phyloP scores from a whole-genome alignment of 371 early-diverging fungal species.

The Mortierella sp. region DNA sequence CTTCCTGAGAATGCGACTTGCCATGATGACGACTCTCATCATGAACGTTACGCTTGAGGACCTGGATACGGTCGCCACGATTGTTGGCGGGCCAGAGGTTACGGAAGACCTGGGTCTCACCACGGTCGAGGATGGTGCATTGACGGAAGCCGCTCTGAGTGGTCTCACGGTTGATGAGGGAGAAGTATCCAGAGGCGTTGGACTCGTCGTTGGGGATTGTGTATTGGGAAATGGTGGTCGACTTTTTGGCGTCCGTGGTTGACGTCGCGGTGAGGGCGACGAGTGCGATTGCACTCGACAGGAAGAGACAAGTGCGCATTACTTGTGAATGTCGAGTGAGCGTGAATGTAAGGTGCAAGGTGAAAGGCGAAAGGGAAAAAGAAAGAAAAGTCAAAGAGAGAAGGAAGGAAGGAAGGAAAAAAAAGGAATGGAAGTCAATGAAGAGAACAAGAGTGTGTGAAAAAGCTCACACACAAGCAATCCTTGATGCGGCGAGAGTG shows the following conservation, averaged over 20 bases:
- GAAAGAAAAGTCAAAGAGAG: background rate
- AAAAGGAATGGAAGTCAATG: background rate
- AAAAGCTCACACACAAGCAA: background rate
- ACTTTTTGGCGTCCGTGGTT: constrained; percentile 9
- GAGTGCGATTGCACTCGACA: constrained; percentile 43
- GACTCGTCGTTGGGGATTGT: constrained; percentile 30
- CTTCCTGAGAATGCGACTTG: constrained; percentile 17
- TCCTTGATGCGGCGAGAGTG: background rate
- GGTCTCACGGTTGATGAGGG: constrained; percentile 28
- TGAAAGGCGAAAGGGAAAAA: background rate
- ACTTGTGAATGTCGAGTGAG: background rate
- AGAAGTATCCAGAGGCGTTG: constrained; percentile 22
- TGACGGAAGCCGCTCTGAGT: background rate
- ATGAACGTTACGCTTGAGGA: constrained; percentile 30
- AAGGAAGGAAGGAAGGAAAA: background rate
- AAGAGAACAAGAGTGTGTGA: background rate
- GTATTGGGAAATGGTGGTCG: constrained; percentile 11
- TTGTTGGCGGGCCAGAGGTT: constrained; percentile 37
- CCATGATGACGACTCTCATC: constrained; percentile 38
- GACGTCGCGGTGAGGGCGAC: constrained; percentile 17
- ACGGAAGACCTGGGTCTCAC: constrained; percentile 39
- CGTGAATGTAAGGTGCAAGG: background rate
- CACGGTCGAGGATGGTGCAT: constrained; percentile 45
- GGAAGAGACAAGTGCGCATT: constrained; percentile 51
- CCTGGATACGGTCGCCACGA: constrained; percentile 22